Base-by-base conservation (phyloP, 768 basidiomycete species). In the Lyophyllum decastes region DNA sequence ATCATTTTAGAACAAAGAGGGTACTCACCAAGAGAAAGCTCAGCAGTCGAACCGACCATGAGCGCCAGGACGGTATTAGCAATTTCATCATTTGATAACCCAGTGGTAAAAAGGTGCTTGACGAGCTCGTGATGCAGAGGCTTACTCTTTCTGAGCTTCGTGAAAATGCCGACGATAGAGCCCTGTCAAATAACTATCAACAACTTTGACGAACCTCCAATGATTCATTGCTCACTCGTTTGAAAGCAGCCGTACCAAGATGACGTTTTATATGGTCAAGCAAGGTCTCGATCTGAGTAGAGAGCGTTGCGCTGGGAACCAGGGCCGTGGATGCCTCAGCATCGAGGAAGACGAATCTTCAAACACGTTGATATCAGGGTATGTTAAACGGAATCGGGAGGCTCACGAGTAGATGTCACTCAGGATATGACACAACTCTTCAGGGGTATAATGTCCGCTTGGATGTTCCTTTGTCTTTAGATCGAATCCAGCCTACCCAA, bases 311-410 rank as follows among this genome's bases (percentile, higher is more conserved):
- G 61, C 82, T 77, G 22, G 85, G 65, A 21, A 80, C 76, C 80
- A 87, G 81, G 26, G 84, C 70, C 62, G 84, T 83, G 1, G 82
- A 76, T 1, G 81, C 65, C 51, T 89, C 88, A 22, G 84, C 74
- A 50, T 92, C 84, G 33, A 92, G 79, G 83, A 93, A 94, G 57
- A 94, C 73, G 67, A 82, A 92, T 41, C 90, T 92, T 4, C 19
- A 11, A 27, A 17, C 53, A 19, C 56, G 19, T 44, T n/a, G 27
- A 19, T 46, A 30, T n/a, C 6, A 17, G 24, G n/a, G n/a, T 16
- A 11, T 19, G 27, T 22, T 19, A 33, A 24, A 5, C 11, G 11
- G 10, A 48, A 50, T 24, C 4, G 41, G 53, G n/a, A n/a, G 4
- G 71, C 85, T 62, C 57, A 90, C 86, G 82, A 72, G 70, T 92